Evolutionary conservation across 331 rosid species (phyloP), one percentile per base, ranked within the genome.

Genomic region (Pyracantha coccinea): DNA sequence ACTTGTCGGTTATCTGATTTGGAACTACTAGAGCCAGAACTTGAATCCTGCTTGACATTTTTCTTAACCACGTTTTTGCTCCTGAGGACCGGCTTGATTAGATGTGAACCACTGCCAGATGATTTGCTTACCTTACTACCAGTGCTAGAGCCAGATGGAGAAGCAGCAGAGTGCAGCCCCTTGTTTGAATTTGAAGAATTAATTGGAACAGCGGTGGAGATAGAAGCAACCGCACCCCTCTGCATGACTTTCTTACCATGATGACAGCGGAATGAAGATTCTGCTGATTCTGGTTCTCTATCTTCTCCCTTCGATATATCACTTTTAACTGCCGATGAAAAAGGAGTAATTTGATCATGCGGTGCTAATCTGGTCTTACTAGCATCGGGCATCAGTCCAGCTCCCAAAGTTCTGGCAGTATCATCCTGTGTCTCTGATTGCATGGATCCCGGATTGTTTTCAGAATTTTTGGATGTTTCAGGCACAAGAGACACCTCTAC

Each of bases 401-500:
- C 87, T 24, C 63, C 85, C 28, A 38, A 66, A 73, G 80, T 44
- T 77, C 74, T 73, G 47, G 83, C 78, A 77, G 72, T 74, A 75
- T 81, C 71, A 77, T 76, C 82, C 57, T 75, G 73, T 23, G 87
- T 75, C 23, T 78, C 80, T 62, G 85, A 66, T 69, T 70, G 83
- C 68, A 55, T 19, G 68, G 68, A 29, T 19, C 66, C 85, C 24
- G 76, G 60, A 47, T 78, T 83, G 82, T 86, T 81, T 78, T 80
- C 83, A 53, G 85, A 82, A 78, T 77, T 72, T 27, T 68, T 82
- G 68, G 91, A 78, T 45, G 61, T 65, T 80, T 92, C 96, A 15
- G 99, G 94, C 64, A 94, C 90, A 21, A 94, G 73, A 71, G 99
- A 87, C 74, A 95, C 77, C 79, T 95, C 97, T 23, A 95, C 89